Evolutionary conservation across 1,284 basidiomycete genomes (phyloP), one percentile per base, ranked within the genome.

Genomic region (Cutaneotrichosporon sp.): DNA sequence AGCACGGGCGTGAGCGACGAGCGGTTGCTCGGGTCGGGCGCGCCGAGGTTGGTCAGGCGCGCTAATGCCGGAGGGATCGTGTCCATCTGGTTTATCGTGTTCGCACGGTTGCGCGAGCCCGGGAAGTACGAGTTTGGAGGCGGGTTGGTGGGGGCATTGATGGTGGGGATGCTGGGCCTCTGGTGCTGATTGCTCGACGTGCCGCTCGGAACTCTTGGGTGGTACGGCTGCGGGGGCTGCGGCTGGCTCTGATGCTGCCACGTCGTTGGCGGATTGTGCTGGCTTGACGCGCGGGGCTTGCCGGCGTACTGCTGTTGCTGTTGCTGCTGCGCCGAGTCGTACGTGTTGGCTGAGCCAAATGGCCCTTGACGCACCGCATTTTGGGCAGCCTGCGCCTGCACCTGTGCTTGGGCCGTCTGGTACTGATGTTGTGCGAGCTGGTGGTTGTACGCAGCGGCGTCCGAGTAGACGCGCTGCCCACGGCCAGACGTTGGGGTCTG

Each of bases 401-500:
- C 50, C n/a, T 52, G 50, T 25, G 76, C 80, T 64, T 92, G 91
- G 3, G 91, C 89, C 7, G 90, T 94, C 77, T 92, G 94, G 20
- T 88, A 89, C 79, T 98, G 95, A 73, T 98, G 95, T 76, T 95
- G 92, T 2, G 88, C 89, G 50, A 97, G 84, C 73, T 95, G 95
- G 68, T 97, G 93, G 70, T 94, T 94, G 82, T 98, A 98, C 1
- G 90, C 82, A 11, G 93, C 92, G 0, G 95, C 93, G 77, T 97
- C 95, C 71, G 91, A 90, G 75, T 91, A 95, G 5, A 91, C 88
- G 56, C 92, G 84, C 27, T 88, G 87, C 14, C 89, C 88, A 73
- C 80, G 76, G 87, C 91, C 54, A 83, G 90, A 74, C 83, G 89
- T 67, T 1, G 80, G 79, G 46, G 63, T 73, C 14, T 90, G 88